Evolutionary conservation across 495 filamentous ascomycete genomes (phyloP), one percentile per base, ranked within the genome.

Genomic region (Talaromyces nanjingensis): DNA sequence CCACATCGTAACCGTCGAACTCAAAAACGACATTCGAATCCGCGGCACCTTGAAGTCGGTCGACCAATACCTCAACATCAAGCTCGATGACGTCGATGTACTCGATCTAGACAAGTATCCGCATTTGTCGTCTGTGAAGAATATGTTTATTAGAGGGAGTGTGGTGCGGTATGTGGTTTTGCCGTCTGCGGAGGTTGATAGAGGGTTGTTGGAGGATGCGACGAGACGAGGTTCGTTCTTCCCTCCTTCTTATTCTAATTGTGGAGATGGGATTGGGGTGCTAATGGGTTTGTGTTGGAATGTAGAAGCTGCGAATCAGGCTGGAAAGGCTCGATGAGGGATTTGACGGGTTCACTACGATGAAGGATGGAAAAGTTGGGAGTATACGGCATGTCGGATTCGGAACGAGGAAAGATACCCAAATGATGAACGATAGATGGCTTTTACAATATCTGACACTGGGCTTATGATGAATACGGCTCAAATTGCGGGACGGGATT

Each of bases 11-110:
- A 98, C 92, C 45, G 91, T 98, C 75, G 94, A 98, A 79, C 90
- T 98, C 76, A 98, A 98, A 80, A 98, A 98, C 76, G 94, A 98
- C 77, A 93, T 98, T 66, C 89, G 90, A 69, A 96, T 98, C 74
- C 89, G 89, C 64, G 94, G 94, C 64, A 93, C 87, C 22, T 84
- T 98, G 65, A 98, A 97, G 80, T 93, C 89, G 66, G 94, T 98
- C 66, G 94, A 98, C 75, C 96, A 98, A 75, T 98, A 92, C 77
- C 87, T 98, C 66, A 98, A 98, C 79, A 98, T 98, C 80, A 98
- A 98, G 79, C 85, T 98, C 42, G 93, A 98, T 72, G 90, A 97
- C 72, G 92, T 98, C 66, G 83, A 86, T 66, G 92, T 97, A 16
- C 79, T 96, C 33, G 94, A 98, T 59, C 90, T 98, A 74, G 75